Conservation (phyloP, 345 rosid species). For the Anacardium occidentale region DNA sequence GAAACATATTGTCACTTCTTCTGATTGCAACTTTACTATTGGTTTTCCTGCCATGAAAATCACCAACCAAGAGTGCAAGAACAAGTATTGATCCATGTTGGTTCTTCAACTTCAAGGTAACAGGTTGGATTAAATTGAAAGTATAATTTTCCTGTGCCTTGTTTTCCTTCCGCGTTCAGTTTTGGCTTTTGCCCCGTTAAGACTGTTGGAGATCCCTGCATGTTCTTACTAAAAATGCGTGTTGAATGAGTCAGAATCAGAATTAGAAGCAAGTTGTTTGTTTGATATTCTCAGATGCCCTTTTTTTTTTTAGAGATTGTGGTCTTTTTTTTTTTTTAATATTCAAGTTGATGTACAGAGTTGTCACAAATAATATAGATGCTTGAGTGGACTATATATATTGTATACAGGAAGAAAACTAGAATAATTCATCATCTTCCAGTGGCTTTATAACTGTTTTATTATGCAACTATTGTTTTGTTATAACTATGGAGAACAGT, state of each 20-base stretch:
- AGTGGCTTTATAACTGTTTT: too few relatives aligned
- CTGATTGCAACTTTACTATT: conserved; percentile 40
- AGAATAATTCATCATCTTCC: too few relatives aligned
- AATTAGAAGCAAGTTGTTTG: neutral
- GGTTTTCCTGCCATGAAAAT: conserved; percentile 39
- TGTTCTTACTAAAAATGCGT: neutral
- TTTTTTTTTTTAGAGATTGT: neutral
- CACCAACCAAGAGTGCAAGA: conserved; percentile 41
- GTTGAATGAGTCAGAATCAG: neutral
- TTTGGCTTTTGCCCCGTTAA: neutral
- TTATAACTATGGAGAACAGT: neutral
- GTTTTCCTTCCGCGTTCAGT: neutral
- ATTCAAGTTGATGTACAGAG: neutral
- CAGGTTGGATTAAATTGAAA: neutral
- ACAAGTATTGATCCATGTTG: neutral
- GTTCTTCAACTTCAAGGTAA: too few relatives aligned
- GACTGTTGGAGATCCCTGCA: too few relatives aligned
- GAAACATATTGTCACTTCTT: conserved; percentile 32
- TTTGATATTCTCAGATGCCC: neutral
- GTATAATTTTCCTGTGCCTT: neutral
- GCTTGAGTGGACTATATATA: neutral
- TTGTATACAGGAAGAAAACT: neutral
- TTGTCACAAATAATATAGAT: too few relatives aligned
- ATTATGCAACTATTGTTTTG: neutral
- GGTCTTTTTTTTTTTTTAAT: neutral